Base-by-base conservation (phyloP, 78 protist species). In the Mastigamoeba balamuthi region DNA sequence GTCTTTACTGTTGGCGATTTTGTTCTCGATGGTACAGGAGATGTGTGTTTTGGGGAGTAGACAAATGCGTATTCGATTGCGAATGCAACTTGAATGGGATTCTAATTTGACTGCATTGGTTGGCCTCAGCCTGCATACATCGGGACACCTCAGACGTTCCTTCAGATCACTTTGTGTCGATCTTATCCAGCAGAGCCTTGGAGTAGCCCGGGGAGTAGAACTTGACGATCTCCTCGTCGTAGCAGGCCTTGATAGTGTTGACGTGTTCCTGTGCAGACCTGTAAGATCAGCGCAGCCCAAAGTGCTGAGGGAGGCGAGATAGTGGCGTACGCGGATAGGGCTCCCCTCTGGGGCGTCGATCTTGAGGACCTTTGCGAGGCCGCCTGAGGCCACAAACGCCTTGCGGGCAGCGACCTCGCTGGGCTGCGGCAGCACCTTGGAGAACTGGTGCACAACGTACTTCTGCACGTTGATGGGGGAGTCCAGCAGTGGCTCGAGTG, bases 381-480 rank as follows among this genome's bases (percentile, higher is more conserved):
- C 91, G 64, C 89, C 91, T 37, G 66, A 35, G 36, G 82, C 52
- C 9, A 91, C 97, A 58, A 93, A 93, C 48, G 77, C 80, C 58
- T 72, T 42, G 10, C 97, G 66, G 40, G 88, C 89, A n/a, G n/a
- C n/a, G 38, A 74, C 87, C 9, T 40, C 52, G 38, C 79, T 83
- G 68, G 91, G 88, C 70, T 70, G 8, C 63, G 97, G 97, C 44
- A 94, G 86, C 40, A 94, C 81, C 88, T 94, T 94, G 40, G 97
- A 94, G 63, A 85, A 94, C 82, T 91, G 97, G 37, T 52, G 81
- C 23, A 91, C 83, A 40, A 89, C 72, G 66, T 87, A 81, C 75
- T 84, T 78, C 41, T 90, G 85, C 42, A 94, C 78, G 68, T 68
- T 77, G 30, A 38, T 78, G 28, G 92, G 93, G 1, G 91, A 85